Percentiles rank a stretch among this genome's conserved stretches.
Conservation (phyloP, 345 rosid genomes). For the Ailanthus altissimus region DNA sequence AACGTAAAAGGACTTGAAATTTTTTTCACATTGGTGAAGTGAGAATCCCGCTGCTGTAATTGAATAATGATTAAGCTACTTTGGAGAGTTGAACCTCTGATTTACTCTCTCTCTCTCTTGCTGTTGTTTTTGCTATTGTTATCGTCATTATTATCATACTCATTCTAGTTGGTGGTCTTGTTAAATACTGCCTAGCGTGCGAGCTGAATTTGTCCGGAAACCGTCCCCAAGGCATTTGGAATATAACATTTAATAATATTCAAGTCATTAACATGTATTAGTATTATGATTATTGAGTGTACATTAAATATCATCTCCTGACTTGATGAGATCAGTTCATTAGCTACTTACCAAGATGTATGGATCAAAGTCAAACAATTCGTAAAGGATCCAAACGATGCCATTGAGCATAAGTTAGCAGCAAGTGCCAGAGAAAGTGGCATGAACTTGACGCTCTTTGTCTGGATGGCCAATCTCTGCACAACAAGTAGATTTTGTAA, state of each 20-base stretch:
- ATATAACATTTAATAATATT: conserved; percentile 19
- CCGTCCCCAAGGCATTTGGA: conserved; percentile 53
- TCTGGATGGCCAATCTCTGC: conserved; percentile 56
- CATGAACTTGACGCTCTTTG: conserved; percentile 92
- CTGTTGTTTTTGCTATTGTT: background rate
- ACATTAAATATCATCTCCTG: too few relatives aligned
- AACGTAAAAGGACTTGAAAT: too few relatives aligned
- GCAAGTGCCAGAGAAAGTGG: conserved; percentile 63
- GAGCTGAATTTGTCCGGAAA: conserved; percentile 57
- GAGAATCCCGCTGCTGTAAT: too few relatives aligned
- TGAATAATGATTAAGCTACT: background rate
- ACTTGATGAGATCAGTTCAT: too few relatives aligned
- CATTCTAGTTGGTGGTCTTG: conserved; percentile 50
- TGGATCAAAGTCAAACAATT: conserved; percentile 57
- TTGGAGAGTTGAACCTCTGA: conserved; percentile 1
- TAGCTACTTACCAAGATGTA: conserved; percentile 48
- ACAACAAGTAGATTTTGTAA: background rate
- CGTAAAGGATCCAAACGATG: conserved; percentile 54
- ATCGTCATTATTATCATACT: conserved; percentile 19
- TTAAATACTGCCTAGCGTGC: conserved; percentile 42
- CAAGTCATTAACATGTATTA: conserved; percentile 5
- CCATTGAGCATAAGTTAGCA: conserved; percentile 58
- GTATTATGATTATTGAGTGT: too few relatives aligned
- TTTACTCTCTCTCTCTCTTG: background rate
- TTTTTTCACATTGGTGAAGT: too few relatives aligned